Percentiles rank a stretch among this genome's conserved stretches.
These are phyloP conservation scores for Phialocephala subalpina DNA, from an alignment of 2,329 filamentous ascomycete species.

Conservation along the genomic window DNA sequence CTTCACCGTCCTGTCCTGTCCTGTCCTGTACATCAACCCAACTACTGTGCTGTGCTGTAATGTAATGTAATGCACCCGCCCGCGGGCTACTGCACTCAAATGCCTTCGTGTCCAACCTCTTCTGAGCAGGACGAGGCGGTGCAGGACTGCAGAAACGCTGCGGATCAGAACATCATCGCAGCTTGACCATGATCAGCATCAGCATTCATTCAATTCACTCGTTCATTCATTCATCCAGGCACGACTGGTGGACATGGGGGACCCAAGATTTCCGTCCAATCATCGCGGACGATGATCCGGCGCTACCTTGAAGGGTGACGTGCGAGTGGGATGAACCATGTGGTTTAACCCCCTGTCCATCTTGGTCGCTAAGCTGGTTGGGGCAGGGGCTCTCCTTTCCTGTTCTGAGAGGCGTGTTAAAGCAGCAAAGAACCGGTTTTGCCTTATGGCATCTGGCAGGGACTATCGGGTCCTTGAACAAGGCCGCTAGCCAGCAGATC, in stretches of 20 bases:
- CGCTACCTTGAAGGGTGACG: conserved; percentile 3
- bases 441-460: too few relatives aligned
- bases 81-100: background rate
- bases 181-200: background rate
- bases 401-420: background rate
- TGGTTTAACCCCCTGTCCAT: background rate
- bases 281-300: background rate
- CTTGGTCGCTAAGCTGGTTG: background rate
- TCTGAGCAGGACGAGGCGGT: background rate
- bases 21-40: background rate
- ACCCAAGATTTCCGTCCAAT: background rate
- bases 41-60: background rate
- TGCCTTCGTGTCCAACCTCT: background rate
- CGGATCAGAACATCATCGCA: background rate
- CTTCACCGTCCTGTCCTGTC: background rate
- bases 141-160: background rate
- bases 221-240: too few relatives aligned
- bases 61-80: conserved; percentile 1
- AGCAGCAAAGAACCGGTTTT: background rate
- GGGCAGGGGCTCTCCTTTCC: background rate
- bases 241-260: background rate
- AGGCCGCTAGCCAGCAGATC: conserved; percentile 6
- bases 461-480: background rate
- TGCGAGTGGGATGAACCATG: conserved; percentile 3
- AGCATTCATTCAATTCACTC: too few relatives aligned